Percentiles rank a stretch among this genome's conserved stretches.
Conservation (phyloP, 2,329 filamentous ascomycete genomes). For the Sclerotinia nivalis region DNA sequence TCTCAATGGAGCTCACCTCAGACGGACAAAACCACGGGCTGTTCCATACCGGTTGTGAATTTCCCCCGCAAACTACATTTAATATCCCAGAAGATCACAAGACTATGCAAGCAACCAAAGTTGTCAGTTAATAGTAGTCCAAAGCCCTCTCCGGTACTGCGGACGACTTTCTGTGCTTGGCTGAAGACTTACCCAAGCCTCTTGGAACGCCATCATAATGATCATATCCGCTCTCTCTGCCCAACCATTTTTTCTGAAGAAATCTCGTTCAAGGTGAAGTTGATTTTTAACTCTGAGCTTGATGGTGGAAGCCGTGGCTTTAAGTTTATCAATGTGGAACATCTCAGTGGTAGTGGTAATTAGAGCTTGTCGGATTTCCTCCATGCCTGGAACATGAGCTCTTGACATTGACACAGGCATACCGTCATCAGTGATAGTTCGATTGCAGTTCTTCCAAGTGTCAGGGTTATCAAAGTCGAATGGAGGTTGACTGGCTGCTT, state of each 20-base stretch:
- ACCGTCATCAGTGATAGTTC: background rate
- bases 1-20: background rate
- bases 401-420: no score
- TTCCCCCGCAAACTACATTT: fast-evolving
- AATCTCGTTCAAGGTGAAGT: background rate
- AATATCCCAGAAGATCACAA: background rate
- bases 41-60: no score
- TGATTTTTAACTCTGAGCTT: background rate
- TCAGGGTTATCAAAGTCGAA: background rate
- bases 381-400: background rate
- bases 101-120: background rate
- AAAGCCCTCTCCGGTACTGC: background rate
- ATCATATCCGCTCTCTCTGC: background rate
- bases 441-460: no score
- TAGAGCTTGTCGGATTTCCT: background rate
- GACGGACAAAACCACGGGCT: background rate
- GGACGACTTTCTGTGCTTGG: background rate
- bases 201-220: background rate
- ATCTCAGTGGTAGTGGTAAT: background rate
- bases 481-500: background rate
- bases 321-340: background rate
- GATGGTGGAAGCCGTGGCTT: background rate
- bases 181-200: slow-evolving; percentile 9
- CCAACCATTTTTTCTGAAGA: slow-evolving; percentile 3
- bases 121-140: background rate